Base-by-base conservation (phyloP, 306 rosid genomes). In the Sicyos edulis region DNA sequence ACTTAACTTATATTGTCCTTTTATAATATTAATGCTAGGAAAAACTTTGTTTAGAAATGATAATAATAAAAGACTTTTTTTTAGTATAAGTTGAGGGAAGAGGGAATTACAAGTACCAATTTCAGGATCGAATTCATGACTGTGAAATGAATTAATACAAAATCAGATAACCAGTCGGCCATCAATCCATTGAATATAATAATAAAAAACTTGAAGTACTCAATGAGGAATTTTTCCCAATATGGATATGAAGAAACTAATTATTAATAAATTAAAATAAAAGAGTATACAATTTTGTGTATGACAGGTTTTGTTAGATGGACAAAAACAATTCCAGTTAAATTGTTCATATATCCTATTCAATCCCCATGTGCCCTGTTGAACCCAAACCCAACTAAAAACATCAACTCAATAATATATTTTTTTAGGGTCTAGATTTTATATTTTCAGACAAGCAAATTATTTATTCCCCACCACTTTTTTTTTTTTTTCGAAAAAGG, bases 231-330 rank as follows among this genome's bases (percentile, higher is more conserved):
- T 40, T 40, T 42, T 42, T 9, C 10, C 50, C 58, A 17, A n/a
- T 7, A 20, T 53, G 57, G 57, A 54, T 3, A 20, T 19, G 32
- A 20, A 55, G 29, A 19, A 55, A 55, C 4, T n/a, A 7, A 54
- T n/a, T 17, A 54, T 56, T 56, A 56, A 56, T 10, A 4, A 56
- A 19, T 9, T 10, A 15, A 29, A 60, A 60, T 26, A 7, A 7
- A 60, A 60, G 7, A 0, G 19, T 7, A 7, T 60, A 29, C 6
- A 58, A 14, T 60, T 26, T 60, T 26, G 12, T n/a, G 66, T 60
- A 45, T 60, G 66, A 26, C 66, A 60, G 45, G 12, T 60, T 60
- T 3, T 29, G 20, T 60, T 60, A 60, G 66, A 60, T 29, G 66
- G 66, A 58, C 64, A 60, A 59, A 59, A 60, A 17, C 66, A 60